Conservation (phyloP, 306 rosid species). For the Rosa persica region DNA sequence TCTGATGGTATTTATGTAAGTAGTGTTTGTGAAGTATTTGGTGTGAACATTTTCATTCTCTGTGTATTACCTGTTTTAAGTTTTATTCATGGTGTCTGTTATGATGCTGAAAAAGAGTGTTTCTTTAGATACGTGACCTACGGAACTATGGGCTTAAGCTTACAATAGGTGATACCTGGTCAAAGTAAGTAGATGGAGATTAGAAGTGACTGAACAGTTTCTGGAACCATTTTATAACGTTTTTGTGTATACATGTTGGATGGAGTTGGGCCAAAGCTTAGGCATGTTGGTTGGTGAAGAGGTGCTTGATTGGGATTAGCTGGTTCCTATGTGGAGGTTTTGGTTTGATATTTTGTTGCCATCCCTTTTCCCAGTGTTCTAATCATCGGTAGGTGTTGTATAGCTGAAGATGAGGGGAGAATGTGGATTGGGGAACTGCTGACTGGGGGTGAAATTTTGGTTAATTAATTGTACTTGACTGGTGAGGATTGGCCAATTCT, state of each 20-base stretch:
- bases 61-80: not conserved
- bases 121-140: not conserved
- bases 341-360: not conserved
- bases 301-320: not conserved
- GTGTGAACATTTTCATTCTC: not conserved
- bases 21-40: not conserved
- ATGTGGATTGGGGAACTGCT: not conserved
- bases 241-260: not conserved
- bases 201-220: not conserved
- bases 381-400: not conserved
- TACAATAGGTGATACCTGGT: not conserved
- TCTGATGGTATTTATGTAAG: too few relatives aligned
- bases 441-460: not conserved
- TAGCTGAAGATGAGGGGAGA: not conserved
- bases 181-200: not conserved
- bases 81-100: not conserved
- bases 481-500: not conserved
- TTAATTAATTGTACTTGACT: not conserved
- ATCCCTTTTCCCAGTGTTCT: not conserved
- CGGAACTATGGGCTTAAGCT: not conserved
- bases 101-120: not conserved
- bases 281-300: not conserved
- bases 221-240: not conserved
- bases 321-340: not conserved
- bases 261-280: not conserved